phyloP scores from a whole-genome alignment of 176 grass and related monocot genomes.

The Miscanthus lutarioriparius region DNA sequence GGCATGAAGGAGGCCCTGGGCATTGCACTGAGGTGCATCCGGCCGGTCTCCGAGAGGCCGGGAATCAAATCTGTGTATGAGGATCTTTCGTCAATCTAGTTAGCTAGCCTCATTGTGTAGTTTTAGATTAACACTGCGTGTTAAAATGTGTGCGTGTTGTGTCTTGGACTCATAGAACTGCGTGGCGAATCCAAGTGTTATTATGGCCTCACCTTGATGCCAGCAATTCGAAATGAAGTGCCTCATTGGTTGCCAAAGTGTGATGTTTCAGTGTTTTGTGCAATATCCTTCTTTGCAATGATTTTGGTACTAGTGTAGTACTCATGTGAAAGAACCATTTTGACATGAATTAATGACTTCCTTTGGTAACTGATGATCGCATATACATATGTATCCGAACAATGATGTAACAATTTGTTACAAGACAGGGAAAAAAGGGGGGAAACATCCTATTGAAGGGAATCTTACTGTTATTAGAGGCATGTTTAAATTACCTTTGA shows the following conservation, averaged over 20 bases:
- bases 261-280: neutral
- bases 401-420: no score
- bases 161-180: neutral
- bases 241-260: conserved; percentile 16
- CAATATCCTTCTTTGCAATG: neutral
- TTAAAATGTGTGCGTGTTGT: conserved; percentile 29
- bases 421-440: no score
- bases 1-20: conserved; percentile 92
- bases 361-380: no score
- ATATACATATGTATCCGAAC: no score
- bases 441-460: no score
- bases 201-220: conserved; percentile 72
- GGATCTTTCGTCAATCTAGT: conserved; percentile 92
- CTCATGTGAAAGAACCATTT: no score
- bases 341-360: neutral
- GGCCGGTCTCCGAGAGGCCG: conserved; percentile 72
- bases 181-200: conserved; percentile 40
- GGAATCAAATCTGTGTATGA: conserved; percentile 98
- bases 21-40: conserved; percentile 90
- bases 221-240: conserved; percentile 40
- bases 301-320: neutral
- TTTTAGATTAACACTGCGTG: conserved; percentile 38
- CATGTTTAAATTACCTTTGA: no score
- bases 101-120: conserved; percentile 37
- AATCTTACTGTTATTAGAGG: no score